Evolutionary conservation across 371 early-diverging fungal species (phyloP).

Genomic region (Nematocida sp.): DNA sequence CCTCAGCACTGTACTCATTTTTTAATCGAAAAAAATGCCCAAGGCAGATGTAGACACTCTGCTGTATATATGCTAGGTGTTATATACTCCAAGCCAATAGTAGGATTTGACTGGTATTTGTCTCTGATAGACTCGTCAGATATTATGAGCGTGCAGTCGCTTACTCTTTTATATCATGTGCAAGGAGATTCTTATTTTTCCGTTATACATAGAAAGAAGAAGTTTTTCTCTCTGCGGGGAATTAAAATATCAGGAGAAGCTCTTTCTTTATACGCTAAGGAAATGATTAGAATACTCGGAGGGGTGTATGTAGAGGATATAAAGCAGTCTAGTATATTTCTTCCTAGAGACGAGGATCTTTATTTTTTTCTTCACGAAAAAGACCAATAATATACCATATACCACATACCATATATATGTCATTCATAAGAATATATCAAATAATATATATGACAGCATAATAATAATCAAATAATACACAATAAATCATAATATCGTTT

Average conservation of each 20-base stretch:
- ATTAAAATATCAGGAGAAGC: background rate
- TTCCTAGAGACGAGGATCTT: background rate
- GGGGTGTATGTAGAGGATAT: background rate
- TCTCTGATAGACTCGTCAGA: background rate
- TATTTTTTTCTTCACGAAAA: background rate
- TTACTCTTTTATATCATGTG: constrained; percentile 3
- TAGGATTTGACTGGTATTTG: constrained; percentile 10
- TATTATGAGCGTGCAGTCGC: background rate
- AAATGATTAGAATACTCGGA: background rate
- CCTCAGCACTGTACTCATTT: background rate
- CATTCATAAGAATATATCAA: no score
- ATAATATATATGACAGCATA: no score
- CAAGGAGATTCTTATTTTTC: background rate
- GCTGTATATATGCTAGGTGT: background rate
- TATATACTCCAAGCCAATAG: background rate
- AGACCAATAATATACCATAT: background rate
- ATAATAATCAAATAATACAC: no score
- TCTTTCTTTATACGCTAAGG: background rate
- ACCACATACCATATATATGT: no score
- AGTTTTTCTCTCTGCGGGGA: background rate
- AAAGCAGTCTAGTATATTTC: background rate
- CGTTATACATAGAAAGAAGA: background rate
- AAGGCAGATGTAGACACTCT: background rate
- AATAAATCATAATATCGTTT: no score
- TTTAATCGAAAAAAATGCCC: background rate